Evolutionary conservation across 371 early-diverging fungal genomes (phyloP), one percentile per base, ranked within the genome.

Genomic region (Mortierella sp.): DNA sequence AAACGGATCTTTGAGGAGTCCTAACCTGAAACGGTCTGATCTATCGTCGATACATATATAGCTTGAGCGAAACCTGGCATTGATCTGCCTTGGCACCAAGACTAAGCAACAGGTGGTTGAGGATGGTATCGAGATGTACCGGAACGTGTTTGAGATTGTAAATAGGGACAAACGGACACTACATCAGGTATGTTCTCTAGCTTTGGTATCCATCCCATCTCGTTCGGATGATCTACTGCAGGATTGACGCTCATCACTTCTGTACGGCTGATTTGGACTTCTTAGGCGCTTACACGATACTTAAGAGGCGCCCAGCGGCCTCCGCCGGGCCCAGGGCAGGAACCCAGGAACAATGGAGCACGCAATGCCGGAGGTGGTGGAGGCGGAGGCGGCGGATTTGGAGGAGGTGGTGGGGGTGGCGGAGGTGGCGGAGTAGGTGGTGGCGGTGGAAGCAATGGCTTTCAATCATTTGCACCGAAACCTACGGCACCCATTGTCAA

Each of bases 1-100:
- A 18, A 21, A 5, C 21, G 21, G 4, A 21, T 18, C 16, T 5
- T 51, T 21, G 51, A 51, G 21, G 3, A 71, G 3, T 3, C 7
- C 32, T 51, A 60, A 75, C 24, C 43, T 48, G 12, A 21, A 4
- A n/a, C 41, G 4, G 7, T 29, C 16, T 18, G 16, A 32, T 29
- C 32, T 56, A 8, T 48, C 60, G 18, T 4, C 58, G 32, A 3
- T 51, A 24, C 14, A 38, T 81, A 24, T 14, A 38, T 81, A 95
- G 93, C 92, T 94, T 89, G 97, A 97, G 80, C 90, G 88, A 4
- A 93, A 94, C 80, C 88, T 97, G 70, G 92, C 91, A 63, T 78
- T 79, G 10, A 96, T 97, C 24, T 94, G 95, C 87, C 84, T 91
- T 24, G 97, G 97, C 0, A 60, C 24, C 41, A 91, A 89, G 46